phyloP scores from a whole-genome alignment of 129 eudicot genomes.

The Rutidosis leptorrhynchoides region DNA sequence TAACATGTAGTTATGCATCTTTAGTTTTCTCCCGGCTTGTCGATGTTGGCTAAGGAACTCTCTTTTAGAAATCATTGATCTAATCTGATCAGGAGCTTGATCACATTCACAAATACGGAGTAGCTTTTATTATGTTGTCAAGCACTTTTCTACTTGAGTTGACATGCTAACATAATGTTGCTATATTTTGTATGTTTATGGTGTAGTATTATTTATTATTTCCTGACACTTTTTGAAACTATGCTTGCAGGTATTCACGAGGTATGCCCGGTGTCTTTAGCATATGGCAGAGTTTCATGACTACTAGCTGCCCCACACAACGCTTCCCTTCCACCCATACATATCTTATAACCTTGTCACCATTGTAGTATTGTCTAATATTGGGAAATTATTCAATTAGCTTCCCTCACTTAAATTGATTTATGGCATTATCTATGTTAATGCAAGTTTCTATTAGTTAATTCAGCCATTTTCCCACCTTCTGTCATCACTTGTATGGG shows the following conservation, averaged over 20 bases:
- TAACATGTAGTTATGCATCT: not conserved
- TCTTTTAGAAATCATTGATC: not conserved
- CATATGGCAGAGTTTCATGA: conserved; percentile 17
- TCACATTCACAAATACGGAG: not conserved
- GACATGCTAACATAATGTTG: not conserved
- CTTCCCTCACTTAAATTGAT: not conserved
- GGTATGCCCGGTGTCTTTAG: not conserved
- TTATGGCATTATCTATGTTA: not conserved
- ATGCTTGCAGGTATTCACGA: conserved; percentile 22
- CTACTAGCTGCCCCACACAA: not conserved
- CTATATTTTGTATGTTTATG: not conserved
- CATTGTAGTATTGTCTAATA: not conserved
- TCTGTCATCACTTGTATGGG: not conserved
- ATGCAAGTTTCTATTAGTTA: not conserved
- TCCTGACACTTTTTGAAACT: conserved; percentile 7
- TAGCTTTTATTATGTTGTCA: not conserved
- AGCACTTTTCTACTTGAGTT: not conserved
- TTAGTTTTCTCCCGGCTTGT: not conserved
- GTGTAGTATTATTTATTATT: not conserved
- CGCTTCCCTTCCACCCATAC: not conserved
- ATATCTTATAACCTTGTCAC: too few species aligned
- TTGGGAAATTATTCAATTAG: not conserved
- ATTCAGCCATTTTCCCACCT: not conserved
- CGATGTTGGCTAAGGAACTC: not conserved
- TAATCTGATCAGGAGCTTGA: not conserved